A percentile compares a stretch with the other conserved stretches of the same genome.
phyloP scores from a whole-genome alignment of 495 filamentous ascomycete species.

The Aspergillus affinis region DNA sequence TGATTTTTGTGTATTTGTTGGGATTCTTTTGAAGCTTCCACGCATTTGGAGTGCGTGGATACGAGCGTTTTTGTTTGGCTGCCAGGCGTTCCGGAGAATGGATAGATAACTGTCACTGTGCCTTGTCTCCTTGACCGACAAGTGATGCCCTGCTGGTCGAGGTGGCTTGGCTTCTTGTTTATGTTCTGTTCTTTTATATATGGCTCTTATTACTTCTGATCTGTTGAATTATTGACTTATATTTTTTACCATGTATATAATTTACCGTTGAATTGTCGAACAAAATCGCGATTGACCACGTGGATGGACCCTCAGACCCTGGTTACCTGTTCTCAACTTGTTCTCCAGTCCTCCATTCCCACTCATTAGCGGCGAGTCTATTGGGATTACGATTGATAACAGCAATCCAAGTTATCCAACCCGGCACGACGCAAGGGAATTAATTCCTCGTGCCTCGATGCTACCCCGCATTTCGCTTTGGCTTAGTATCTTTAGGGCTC shows the following conservation, averaged over 20 bases:
- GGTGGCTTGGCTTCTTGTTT: constrained; percentile 1
- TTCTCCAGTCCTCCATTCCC: too few relatives aligned
- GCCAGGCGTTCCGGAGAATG: too few relatives aligned
- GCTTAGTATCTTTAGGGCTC: not conserved
- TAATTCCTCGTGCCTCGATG: constrained; percentile 7
- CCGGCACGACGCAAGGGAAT: constrained; percentile 16
- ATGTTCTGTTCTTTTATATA: constrained; percentile 5
- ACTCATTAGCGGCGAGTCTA: constrained; percentile 14
- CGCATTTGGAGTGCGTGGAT: too few relatives aligned
- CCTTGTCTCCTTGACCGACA: too few relatives aligned
- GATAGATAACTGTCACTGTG: too few relatives aligned
- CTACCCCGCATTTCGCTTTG: constrained; percentile 17
- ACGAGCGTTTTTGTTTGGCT: too few relatives aligned
- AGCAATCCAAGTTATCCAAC: constrained; percentile 1
- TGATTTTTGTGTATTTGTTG: not conserved
- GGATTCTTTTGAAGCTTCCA: not conserved
- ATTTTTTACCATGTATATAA: not conserved
- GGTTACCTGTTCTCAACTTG: too few relatives aligned
- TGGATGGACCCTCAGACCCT: too few relatives aligned
- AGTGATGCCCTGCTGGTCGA: not conserved
- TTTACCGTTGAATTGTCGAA: too few relatives aligned
- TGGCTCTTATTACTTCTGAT: not conserved
- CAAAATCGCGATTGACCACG: too few relatives aligned
- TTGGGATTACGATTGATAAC: constrained; percentile 22
- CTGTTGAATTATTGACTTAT: not conserved